Evolutionary conservation across 140 eudicot genomes (phyloP), one percentile per base, ranked within the genome.

Genomic region (Senecio squalidus): DNA sequence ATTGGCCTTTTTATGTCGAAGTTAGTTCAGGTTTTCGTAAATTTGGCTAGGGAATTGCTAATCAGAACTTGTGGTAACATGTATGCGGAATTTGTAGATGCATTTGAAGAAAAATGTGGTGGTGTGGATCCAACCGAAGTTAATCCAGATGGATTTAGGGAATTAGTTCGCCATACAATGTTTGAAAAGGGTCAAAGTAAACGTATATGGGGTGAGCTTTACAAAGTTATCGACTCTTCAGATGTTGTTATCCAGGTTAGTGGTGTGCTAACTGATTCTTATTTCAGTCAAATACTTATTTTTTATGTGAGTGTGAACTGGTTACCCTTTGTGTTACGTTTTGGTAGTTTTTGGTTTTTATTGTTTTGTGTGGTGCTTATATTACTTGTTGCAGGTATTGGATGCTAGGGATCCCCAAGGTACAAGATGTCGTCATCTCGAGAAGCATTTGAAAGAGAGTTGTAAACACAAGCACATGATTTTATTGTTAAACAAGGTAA

Each of bases 321-420:
- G 53, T 26, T 65, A 1, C 55, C 20, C 2, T 26, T 13, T 13
- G 60, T 50, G 38, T 36, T 6, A 31, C 21, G 14, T 28, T 62
- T 5, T 28, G 45, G 21, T 29, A 29, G 18, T 3, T 17, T 43
- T 43, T 36, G 5, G 11, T 22, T 4, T 52, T 7, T 25, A 1
- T 24, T 14, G 14, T n/a, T 29, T 54, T 27, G 0, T 30, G 41
- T 0, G 17, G 29, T 27, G 11, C 45, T 50, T 14, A 34, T 64
- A 55, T 21, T 55, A 24, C 7, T 52, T 26, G 21, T 36, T 55
- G 47, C 81, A 91, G 98, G 96, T 93, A 55, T 36, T 93, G 64
- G 99, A 93, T 80, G 99, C 99, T 52, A 84, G 96, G 60, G 99
- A 93, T 70, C 99, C 99, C 2, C 89, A 70, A 69, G 99, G 96